phyloP scores from a whole-genome alignment of 2,329 filamentous ascomycete species.

The Colletotrichum chrysophilum region DNA sequence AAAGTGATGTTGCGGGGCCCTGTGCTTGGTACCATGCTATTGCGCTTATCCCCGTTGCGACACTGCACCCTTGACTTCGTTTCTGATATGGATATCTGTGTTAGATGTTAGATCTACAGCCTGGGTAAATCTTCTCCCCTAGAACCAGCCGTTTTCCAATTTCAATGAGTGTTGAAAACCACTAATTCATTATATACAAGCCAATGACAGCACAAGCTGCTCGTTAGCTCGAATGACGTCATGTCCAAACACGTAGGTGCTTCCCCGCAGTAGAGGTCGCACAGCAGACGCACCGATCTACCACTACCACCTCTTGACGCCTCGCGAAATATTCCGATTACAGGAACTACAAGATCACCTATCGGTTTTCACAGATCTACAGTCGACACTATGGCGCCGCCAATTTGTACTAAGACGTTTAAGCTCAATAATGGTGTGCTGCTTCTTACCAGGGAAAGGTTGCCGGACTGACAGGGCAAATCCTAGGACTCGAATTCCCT shows the following conservation, averaged over 20 bases:
- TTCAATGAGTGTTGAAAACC: not conserved
- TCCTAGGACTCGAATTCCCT: slow-evolving; percentile 17
- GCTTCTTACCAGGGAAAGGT: not conserved
- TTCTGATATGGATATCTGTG: not conserved
- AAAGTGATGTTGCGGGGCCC: not conserved
- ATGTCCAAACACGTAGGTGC: not conserved
- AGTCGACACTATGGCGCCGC: not conserved
- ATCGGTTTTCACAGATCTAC: not conserved
- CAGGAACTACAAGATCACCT: not conserved
- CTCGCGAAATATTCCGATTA: not conserved
- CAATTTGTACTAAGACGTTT: slow-evolving; percentile 23
- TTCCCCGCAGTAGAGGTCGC: not conserved
- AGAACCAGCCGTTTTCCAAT: not conserved
- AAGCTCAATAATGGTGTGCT: slow-evolving; percentile 21
- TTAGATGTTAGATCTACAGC: not conserved
- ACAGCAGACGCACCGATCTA: not conserved
- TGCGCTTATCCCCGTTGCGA: not conserved
- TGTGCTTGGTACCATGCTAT: not conserved
- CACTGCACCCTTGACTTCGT: not conserved
- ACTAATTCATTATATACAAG: not conserved
- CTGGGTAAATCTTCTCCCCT: not conserved
- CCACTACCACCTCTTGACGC: too few relatives aligned
- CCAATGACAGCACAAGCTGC: not conserved
- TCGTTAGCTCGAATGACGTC: not conserved
- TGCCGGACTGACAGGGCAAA: not conserved